These are phyloP conservation scores for Ophiocordyceps sinensis DNA, from an alignment of 2,329 filamentous ascomycete genomes.

Conservation along the genomic window DNA sequence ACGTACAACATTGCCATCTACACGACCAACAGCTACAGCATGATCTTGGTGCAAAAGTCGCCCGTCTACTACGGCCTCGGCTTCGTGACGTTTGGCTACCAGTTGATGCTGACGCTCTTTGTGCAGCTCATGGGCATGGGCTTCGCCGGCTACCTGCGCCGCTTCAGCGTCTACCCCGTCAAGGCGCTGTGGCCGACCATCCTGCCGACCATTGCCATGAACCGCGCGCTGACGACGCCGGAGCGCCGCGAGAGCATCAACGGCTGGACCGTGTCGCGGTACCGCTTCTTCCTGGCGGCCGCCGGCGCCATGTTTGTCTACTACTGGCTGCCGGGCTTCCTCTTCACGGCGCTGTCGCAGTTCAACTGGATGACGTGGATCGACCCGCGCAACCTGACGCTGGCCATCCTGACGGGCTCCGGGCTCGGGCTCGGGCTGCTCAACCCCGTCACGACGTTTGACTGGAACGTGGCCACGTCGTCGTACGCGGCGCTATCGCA, in stretches of 20 bases:
- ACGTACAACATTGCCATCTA: constrained; percentile 38
- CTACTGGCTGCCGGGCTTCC: constrained; percentile 37
- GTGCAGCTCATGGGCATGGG: constrained; percentile 42
- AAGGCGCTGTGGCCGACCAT: constrained; percentile 37
- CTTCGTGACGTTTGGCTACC: constrained; percentile 27
- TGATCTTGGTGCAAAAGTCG: constrained; percentile 30
- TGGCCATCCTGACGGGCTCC: constrained; percentile 26
- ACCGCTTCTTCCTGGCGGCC: constrained; percentile 28
- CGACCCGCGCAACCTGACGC: constrained; percentile 24
- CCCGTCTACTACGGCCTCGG: constrained; percentile 27
- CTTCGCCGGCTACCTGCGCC: constrained; percentile 32
- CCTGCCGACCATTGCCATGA: constrained; percentile 31
- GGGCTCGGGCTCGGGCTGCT: constrained; percentile 23
- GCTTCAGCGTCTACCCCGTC: constrained; percentile 36
- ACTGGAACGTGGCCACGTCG: constrained; percentile 24
- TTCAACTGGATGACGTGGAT: constrained; percentile 46
- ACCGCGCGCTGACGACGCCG: constrained; percentile 23
- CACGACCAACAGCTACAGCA: constrained; percentile 30
- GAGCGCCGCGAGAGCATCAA: constrained; percentile 11
- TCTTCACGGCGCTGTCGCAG: constrained; percentile 29
- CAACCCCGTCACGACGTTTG: constrained; percentile 22
- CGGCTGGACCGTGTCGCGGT: constrained; percentile 26
- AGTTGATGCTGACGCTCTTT: constrained; percentile 28
- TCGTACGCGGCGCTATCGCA: constrained; percentile 22
- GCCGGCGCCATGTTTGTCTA: constrained; percentile 33